These are phyloP conservation scores for Phytophthora syringae DNA, from an alignment of 352 stramenopile species.

Conservation along the genomic window DNA sequence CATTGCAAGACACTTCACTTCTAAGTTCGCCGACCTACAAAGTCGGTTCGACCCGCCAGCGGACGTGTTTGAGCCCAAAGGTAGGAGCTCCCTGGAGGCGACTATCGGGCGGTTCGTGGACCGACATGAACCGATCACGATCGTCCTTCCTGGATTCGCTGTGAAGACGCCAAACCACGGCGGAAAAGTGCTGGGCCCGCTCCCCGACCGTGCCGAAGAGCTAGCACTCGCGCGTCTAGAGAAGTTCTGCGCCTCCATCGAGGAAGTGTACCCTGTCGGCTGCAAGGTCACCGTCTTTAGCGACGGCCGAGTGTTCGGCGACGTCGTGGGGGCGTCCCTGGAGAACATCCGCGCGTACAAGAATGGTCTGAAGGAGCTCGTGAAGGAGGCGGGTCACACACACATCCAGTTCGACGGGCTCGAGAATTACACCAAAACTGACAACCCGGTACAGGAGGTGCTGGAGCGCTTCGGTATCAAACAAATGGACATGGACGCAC, in stretches of 20 bases:
- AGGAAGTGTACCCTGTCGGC: constrained; percentile 23
- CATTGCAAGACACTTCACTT: constrained; percentile 16
- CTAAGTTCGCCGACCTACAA: constrained; percentile 23
- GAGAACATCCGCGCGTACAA: constrained; percentile 26
- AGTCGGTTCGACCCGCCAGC: constrained; percentile 15
- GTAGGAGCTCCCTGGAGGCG: constrained; percentile 11
- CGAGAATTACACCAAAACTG: constrained; percentile 30
- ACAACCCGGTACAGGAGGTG: constrained; percentile 25
- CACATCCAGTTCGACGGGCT: constrained; percentile 31
- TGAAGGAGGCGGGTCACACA: constrained; percentile 26
- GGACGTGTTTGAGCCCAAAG: constrained; percentile 18
- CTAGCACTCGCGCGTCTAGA: constrained; percentile 21
- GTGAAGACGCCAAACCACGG: constrained; percentile 23
- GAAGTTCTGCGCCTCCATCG: constrained; percentile 21
- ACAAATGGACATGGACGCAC: constrained; percentile 27
- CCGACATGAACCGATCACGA: constrained; percentile 5
- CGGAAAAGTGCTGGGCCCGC: constrained; percentile 21
- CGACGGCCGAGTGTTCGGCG: constrained; percentile 24
- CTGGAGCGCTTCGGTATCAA: constrained; percentile 25
- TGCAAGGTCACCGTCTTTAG: constrained; percentile 32
- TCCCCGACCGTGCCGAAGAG: constrained; percentile 27
- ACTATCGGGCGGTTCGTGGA: constrained; percentile 20
- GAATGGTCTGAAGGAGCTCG: constrained; percentile 19
- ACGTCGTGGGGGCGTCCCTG: constrained; percentile 17
- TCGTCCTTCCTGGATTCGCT: constrained; percentile 13